Conservation (phyloP, 352 stramenopile genomes). For the Pythium utonaiense region DNA sequence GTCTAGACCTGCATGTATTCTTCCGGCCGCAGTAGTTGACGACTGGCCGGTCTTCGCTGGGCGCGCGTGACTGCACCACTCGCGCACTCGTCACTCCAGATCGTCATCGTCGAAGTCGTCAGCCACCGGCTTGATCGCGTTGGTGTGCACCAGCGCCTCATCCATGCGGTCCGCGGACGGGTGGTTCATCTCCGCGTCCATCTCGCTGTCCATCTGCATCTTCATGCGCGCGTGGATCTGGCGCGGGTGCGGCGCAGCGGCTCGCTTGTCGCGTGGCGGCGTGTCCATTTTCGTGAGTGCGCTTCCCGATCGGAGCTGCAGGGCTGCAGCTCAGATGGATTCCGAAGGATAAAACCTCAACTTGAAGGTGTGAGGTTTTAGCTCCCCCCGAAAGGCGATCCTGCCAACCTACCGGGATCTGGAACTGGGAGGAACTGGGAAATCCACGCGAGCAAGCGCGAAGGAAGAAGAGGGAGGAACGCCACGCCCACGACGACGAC, state of each 20-base stretch:
- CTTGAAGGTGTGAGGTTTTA: slow-evolving; percentile 30
- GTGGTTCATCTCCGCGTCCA: slow-evolving; percentile 50
- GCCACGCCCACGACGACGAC: slow-evolving; percentile 27
- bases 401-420: slow-evolving; percentile 18
- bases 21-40: too few relatives aligned
- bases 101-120: slow-evolving; percentile 82
- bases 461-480: slow-evolving; percentile 9
- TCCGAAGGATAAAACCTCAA: slow-evolving; percentile 27
- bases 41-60: too few relatives aligned
- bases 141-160: slow-evolving; percentile 57
- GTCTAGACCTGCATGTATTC: too few relatives aligned
- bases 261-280: slow-evolving; percentile 46
- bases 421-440: slow-evolving; percentile 3
- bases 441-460: slow-evolving; percentile 19
- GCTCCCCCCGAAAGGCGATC: slow-evolving; percentile 8
- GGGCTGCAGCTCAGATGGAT: too few relatives aligned
- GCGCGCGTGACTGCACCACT: too few relatives aligned
- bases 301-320: too few relatives aligned
- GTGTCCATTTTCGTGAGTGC: too few relatives aligned
- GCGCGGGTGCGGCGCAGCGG: slow-evolving; percentile 31
- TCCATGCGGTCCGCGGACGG: slow-evolving; percentile 48
- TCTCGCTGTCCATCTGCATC: slow-evolving; percentile 69
- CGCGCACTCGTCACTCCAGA: slow-evolving; percentile 39
- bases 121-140: slow-evolving; percentile 44
- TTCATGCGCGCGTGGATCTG: slow-evolving; percentile 68